Conservation (phyloP, 1,284 basidiomycete genomes). For the Leccinum colubrinum region DNA sequence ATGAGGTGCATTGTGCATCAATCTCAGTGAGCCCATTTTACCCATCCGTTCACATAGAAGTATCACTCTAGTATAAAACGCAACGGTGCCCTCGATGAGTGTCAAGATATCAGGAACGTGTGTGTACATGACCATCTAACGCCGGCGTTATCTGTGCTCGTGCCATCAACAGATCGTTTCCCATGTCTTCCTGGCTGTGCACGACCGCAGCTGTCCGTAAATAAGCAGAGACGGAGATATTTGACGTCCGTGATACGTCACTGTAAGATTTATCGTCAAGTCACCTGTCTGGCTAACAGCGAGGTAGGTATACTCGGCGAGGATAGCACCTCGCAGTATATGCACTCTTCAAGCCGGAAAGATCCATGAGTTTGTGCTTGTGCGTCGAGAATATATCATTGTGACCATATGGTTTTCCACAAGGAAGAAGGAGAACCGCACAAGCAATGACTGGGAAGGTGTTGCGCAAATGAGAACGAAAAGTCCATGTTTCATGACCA, state of each 20-base stretch:
- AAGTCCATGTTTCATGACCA: background rate
- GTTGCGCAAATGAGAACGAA: background rate
- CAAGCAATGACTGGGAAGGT: background rate
- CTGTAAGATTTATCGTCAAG: conserved; percentile 34
- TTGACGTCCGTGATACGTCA: conserved; percentile 89
- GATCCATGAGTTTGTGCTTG: background rate
- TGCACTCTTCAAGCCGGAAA: background rate
- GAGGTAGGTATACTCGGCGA: background rate
- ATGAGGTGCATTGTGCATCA: background rate
- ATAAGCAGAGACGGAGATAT: conserved; percentile 87
- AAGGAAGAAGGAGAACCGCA: background rate
- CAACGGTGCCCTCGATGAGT: background rate
- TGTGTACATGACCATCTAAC: conserved; percentile 72
- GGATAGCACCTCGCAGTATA: background rate
- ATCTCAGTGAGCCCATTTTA: background rate
- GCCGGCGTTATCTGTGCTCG: conserved; percentile 89
- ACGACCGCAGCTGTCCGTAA: conserved; percentile 61
- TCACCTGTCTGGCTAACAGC: background rate
- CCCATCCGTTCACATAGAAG: background rate
- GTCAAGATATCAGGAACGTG: background rate
- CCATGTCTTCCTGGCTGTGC: conserved; percentile 66
- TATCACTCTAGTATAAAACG: conserved; percentile 3
- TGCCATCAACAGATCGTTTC: conserved; percentile 85
- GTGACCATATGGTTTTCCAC: background rate
- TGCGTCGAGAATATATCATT: background rate